phyloP scores from a whole-genome alignment of 2,329 filamentous ascomycete species.

The Amesomyces nigricolor region DNA sequence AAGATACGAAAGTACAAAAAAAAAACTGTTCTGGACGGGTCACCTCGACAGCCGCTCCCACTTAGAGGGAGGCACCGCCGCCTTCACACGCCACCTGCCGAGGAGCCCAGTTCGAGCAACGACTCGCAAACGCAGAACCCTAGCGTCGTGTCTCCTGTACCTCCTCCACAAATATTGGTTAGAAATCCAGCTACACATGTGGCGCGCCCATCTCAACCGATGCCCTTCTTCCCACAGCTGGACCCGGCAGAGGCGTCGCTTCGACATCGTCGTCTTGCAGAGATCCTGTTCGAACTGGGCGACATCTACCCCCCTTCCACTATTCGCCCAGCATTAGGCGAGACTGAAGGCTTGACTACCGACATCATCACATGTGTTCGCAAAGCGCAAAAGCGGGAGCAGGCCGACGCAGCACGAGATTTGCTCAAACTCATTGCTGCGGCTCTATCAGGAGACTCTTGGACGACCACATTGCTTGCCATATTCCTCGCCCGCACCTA shows the following conservation, averaged over 20 bases:
- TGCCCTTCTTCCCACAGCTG: not conserved
- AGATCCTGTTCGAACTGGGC: constrained; percentile 10
- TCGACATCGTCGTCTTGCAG: constrained; percentile 7
- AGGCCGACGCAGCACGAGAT: not conserved
- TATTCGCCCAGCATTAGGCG: constrained; percentile 8
- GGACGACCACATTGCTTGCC: not conserved
- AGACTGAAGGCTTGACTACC: not conserved
- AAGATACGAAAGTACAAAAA: constrained; percentile 16
- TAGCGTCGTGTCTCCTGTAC: too few relatives aligned
- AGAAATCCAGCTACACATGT: not conserved
- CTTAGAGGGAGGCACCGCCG: too few relatives aligned
- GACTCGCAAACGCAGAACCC: too few relatives aligned
- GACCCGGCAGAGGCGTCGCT: not conserved
- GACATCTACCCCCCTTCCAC: constrained; percentile 7
- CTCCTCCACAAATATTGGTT: not conserved
- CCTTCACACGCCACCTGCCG: too few relatives aligned
- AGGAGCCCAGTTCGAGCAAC: too few relatives aligned
- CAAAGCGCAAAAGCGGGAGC: constrained; percentile 1
- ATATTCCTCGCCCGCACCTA: constrained; percentile 12
- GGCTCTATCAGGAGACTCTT: not conserved
- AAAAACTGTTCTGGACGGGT: not conserved
- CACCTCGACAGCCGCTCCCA: not conserved
- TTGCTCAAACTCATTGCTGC: not conserved
- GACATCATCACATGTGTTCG: constrained; percentile 6
- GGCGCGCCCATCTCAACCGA: not conserved